Base-by-base conservation (phyloP, 2,329 filamentous ascomycete genomes). In the Amesomyces nigricolor region DNA sequence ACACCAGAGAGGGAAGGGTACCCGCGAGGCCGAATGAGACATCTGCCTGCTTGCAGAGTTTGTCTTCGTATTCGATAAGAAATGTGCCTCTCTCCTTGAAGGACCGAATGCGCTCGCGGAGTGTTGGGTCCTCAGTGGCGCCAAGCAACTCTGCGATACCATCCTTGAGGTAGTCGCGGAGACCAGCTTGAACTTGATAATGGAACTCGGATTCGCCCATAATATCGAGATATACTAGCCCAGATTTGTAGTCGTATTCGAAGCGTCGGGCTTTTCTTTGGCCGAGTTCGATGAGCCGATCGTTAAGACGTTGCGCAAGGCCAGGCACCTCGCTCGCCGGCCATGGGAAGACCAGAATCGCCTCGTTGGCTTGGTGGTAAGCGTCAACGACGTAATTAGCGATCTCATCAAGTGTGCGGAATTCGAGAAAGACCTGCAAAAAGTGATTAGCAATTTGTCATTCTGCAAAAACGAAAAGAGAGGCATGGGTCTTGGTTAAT, bases 1-100 rank as follows among this genome's bases (percentile, higher is more conserved):
- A 56, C 39, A 52, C 54, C 48, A 56, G 40, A 45, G 49, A 44
- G 4, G 48, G 54, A 5, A 56, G 47, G 11, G 42, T 35, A 30
- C 53, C 53, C 13, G 35, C 42, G 32, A 30, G 32, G 19, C 53
- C 53, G 32, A 54, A 46, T 39, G 53, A 50, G 39, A 50, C 17
- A 54, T 54, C 53, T 8, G 47, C 53, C 35, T 54, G 46, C 42
- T 46, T 50, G 29, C 13, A 19, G 26, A 50, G 37, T 16, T 54
- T 54, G 37, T 19, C 30, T n/a, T 54, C 39, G 47, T 50, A 38
- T 17, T 38, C 17, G 22, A 52, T 52, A 14, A 16, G 14, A 8
- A 16, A 39, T 40, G 45, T 48, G 16, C 50, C 50, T 38, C 26
- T 47, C 17, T 19, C 17, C 17, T 3, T 19, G 17, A 19, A 19